phyloP scores from a whole-genome alignment of 768 basidiomycete species.

The Trametopsis cervina region DNA sequence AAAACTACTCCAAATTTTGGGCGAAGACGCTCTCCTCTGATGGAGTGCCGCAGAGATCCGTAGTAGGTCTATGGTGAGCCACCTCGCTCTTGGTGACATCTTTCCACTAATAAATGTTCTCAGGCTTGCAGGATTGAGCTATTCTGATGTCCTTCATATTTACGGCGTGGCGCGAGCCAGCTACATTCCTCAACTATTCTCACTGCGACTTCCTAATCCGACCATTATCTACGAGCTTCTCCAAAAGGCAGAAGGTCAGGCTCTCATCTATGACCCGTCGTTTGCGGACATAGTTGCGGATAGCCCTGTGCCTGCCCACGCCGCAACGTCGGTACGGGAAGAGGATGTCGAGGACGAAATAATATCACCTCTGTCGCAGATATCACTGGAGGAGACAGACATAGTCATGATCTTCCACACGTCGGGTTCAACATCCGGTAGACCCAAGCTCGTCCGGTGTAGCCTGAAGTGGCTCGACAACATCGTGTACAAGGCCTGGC shows the following conservation, averaged over 20 bases:
- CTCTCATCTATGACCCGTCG: conserved; percentile 56
- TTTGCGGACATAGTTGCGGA: conserved; percentile 37
- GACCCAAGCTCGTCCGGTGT: conserved; percentile 67
- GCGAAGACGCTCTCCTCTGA: conserved; percentile 33
- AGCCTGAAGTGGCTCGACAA: conserved; percentile 53
- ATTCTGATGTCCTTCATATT: conserved; percentile 59
- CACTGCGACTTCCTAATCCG: conserved; percentile 62
- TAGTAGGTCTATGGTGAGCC: conserved; percentile 62
- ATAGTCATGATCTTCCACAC: conserved; percentile 65
- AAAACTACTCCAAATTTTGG: conserved; percentile 54
- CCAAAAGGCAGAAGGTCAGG: conserved; percentile 45
- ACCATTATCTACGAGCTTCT: conserved; percentile 61
- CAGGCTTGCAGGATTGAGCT: conserved; percentile 65
- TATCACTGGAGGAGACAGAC: conserved; percentile 22
- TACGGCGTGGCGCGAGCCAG: conserved; percentile 57
- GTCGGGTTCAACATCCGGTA: conserved; percentile 69
- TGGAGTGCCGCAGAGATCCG: conserved; percentile 42
- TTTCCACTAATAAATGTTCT: not conserved
- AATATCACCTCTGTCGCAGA: conserved; percentile 41
- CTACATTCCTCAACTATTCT: conserved; percentile 67
- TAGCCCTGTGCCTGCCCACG: conserved; percentile 44
- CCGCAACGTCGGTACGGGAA: conserved; percentile 33
- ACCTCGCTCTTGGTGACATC: conserved; percentile 17
- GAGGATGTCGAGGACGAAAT: conserved; percentile 30
- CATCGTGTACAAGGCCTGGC: conserved; percentile 48